Conservation (phyloP, 148 eudicot species). For the Drosera capensis region DNA sequence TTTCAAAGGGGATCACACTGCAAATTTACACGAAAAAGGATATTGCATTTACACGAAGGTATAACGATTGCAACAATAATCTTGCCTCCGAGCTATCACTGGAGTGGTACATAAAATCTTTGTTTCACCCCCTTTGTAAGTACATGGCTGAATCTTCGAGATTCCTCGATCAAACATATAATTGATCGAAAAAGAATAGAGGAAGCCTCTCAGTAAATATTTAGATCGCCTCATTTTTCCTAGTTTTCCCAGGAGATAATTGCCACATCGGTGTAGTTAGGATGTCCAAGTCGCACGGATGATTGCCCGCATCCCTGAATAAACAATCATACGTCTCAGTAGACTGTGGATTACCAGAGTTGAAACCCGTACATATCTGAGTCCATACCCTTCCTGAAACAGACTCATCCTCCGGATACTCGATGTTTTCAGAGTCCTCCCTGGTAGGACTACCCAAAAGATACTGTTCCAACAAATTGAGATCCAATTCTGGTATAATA, state of each 20-base stretch:
- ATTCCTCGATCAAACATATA: background rate
- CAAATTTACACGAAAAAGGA: too few species aligned
- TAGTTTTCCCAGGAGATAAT: conserved; percentile 15
- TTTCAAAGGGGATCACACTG: too few species aligned
- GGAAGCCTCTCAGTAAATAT: too few species aligned
- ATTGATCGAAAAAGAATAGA: background rate
- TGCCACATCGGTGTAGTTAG: conserved; percentile 28
- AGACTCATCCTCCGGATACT: conserved; percentile 7
- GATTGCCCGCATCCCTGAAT: background rate
- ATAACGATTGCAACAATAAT: too few species aligned
- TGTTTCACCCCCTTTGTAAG: too few species aligned
- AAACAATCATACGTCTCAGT: background rate
- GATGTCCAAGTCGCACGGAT: conserved; percentile 14
- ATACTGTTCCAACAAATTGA: conserved; percentile 34
- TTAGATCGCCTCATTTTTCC: background rate
- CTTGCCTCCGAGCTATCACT: too few species aligned
- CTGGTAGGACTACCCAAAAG: conserved; percentile 39
- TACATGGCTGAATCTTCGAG: too few species aligned
- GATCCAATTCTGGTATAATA: conserved; percentile 26
- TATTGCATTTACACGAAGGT: too few species aligned
- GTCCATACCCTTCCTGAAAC: conserved; percentile 14
- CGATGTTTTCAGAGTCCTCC: conserved; percentile 12
- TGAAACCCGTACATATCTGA: background rate
- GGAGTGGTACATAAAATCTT: too few species aligned
- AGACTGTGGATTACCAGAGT: conserved; percentile 7